phyloP scores from a whole-genome alignment of 768 basidiomycete genomes.

The Termitomyces sp. region DNA sequence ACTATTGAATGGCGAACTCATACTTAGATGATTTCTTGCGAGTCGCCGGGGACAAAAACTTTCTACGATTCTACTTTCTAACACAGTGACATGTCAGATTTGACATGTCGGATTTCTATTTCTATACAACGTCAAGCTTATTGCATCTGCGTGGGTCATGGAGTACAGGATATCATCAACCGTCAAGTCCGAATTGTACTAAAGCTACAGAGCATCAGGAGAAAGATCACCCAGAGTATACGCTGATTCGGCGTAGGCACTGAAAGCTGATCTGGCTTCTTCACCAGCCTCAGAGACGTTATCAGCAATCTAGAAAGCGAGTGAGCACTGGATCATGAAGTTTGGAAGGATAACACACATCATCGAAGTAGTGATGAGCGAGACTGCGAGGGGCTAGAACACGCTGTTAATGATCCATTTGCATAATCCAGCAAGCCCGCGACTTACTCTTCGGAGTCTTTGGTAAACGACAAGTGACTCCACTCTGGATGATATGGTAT shows the following conservation, averaged over 20 bases:
- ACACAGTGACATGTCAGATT: neutral
- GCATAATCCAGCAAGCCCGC: neutral
- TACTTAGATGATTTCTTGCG: too few species aligned
- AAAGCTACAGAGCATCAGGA: slow-evolving; percentile 55
- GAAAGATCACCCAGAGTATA: slow-evolving; percentile 65
- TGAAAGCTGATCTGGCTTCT: slow-evolving; percentile 56
- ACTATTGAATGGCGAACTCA: too few species aligned
- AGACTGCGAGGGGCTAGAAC: slow-evolving; percentile 75
- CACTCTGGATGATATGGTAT: slow-evolving; percentile 88
- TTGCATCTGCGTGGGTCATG: neutral
- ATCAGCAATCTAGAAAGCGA: slow-evolving; percentile 56
- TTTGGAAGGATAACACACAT: slow-evolving; percentile 44
- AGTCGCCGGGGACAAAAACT: neutral
- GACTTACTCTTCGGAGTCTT: slow-evolving; percentile 88
- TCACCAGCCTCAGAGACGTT: slow-evolving; percentile 70
- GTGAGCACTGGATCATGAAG: slow-evolving; percentile 1
- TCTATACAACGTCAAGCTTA: neutral
- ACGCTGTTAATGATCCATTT: slow-evolving; percentile 3
- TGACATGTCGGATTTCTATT: neutral
- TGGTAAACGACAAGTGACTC: slow-evolving; percentile 82
- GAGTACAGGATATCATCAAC: neutral
- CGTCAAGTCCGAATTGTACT: neutral
- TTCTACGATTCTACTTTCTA: neutral
- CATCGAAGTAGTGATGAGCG: slow-evolving; percentile 92
- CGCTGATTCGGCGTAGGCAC: slow-evolving; percentile 37